Evolutionary conservation across 106 monocot genomes (phyloP), one percentile per base, ranked within the genome.

Genomic region (Xerophyta viscosa): DNA sequence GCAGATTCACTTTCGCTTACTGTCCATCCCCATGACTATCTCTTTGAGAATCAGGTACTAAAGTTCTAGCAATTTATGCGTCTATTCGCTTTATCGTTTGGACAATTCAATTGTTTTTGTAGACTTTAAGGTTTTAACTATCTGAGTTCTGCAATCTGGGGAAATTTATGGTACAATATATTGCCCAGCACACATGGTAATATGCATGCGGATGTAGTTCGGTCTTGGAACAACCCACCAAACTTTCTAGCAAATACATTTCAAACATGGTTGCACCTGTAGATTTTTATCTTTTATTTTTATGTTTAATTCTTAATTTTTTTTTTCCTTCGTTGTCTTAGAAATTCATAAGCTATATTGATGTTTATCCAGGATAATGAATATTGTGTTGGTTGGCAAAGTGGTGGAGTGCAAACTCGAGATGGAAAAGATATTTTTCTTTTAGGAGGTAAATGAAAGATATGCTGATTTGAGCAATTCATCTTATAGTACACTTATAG

Each of bases 311-410:
- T 39, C 10, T 39, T 39, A 1, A 8, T 10, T 12, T 12, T 12
- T 36, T 39, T 12, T 39, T 15, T 12, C 6, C 6, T 39, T 39
- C 13, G 3, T 39, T 8, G 3, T 39, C 39, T 39, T 8, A 12
- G 13, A 3, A 2, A 12, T 8, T 39, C 39, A 3, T 39, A 39
- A 39, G 15, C 1, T 2, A 39, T 15, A 10, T 39, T 10, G 10
- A 39, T 39, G 15, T 39, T 10, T 39, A 10, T 39, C 39, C 50
- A 93, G 92, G 73, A 63, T 48, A 56, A 68, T 54, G 27, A 58
- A 9, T 81, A 66, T 61, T 94, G 93, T 48, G 48, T 81, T 71
- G 93, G 93, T 24, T 87, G 81, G 69, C 88, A 88, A 73, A 81
- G 77, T 54, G 71, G 81, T 64, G 82, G 74, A 13, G 22, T 74